Conservation (phyloP, 2,329 filamentous ascomycete species). For the Penicillium sp. region DNA sequence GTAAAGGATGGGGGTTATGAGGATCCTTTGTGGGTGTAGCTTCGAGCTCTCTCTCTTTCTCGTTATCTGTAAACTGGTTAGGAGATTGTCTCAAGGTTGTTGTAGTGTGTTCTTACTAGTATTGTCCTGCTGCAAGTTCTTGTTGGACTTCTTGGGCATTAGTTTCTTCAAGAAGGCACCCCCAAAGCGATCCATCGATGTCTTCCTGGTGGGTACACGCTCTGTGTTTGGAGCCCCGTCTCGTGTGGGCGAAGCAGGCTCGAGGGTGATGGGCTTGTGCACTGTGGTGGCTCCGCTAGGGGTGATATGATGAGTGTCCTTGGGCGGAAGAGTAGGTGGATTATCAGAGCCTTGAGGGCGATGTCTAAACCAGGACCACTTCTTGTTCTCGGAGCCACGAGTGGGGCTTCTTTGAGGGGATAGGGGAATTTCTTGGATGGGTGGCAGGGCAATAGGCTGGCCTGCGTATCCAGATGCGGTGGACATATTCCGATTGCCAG, state of each 20-base stretch:
- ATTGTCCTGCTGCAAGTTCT: slow-evolving; percentile 28
- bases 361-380: slow-evolving; percentile 48
- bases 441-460: slow-evolving; percentile 35
- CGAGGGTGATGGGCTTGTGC: slow-evolving; percentile 22
- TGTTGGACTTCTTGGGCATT: slow-evolving; percentile 48
- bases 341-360: slow-evolving; percentile 29
- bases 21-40: slow-evolving; percentile 8
- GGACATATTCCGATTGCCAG: slow-evolving; percentile 14
- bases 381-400: slow-evolving; percentile 34
- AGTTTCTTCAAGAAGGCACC: slow-evolving; percentile 52
- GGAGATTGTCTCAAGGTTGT: not conserved
- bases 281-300: slow-evolving; percentile 28
- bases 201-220: slow-evolving; percentile 17
- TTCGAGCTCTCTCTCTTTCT: slow-evolving; percentile 10
- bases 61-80: slow-evolving; percentile 1
- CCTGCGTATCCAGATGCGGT: slow-evolving; percentile 26
- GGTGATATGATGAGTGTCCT: slow-evolving; percentile 25
- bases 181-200: slow-evolving; percentile 35
- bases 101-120: slow-evolving; percentile 37
- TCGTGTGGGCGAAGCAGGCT: slow-evolving; percentile 1
- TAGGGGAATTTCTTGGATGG: slow-evolving; percentile 42
- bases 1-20: not conserved
- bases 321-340: slow-evolving; percentile 17
- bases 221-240: slow-evolving; percentile 3
- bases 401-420: slow-evolving; percentile 29